Evolutionary conservation across 2,329 filamentous ascomycete species (phyloP).

Genomic region (Fusarium sp.): DNA sequence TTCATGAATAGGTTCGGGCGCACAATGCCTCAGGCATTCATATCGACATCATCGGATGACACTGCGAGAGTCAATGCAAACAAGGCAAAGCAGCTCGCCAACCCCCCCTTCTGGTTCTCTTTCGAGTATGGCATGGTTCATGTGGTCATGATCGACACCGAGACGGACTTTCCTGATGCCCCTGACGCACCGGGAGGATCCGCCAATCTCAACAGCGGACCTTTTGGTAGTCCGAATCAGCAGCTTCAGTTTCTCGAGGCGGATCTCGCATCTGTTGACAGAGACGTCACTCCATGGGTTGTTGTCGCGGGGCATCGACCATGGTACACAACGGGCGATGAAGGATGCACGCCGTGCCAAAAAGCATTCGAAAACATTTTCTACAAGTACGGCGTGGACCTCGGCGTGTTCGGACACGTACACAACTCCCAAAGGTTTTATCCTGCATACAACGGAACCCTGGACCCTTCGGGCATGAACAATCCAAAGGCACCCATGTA

Average conservation of each 20-base stretch:
- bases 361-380: constrained; percentile 17
- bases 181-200: constrained; percentile 21
- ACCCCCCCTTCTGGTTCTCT: constrained; percentile 41
- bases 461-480: constrained; percentile 8
- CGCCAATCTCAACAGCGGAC: constrained; percentile 23
- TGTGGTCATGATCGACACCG: constrained; percentile 50
- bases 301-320: constrained; percentile 55
- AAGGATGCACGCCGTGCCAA: constrained; percentile 30
- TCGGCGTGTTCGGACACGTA: constrained; percentile 20
- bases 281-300: constrained; percentile 62
- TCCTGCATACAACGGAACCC: constrained; percentile 14
- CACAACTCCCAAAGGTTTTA: constrained; percentile 26
- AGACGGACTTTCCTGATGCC: constrained; percentile 51
- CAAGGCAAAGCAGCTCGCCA: constrained; percentile 27
- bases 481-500: constrained; percentile 27
- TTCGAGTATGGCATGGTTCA: constrained; percentile 46
- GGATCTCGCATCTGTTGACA: constrained; percentile 64
- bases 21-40: constrained; percentile 6
- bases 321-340: constrained; percentile 59
- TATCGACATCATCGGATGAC: constrained; percentile 9
- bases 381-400: constrained; percentile 23
- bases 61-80: constrained; percentile 21
- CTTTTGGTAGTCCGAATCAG: constrained; percentile 11
- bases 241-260: constrained; percentile 24
- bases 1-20: constrained; percentile 21